Evolutionary conservation across 352 stramenopile genomes (phyloP), one percentile per base, ranked within the genome.

Genomic region (Phytophthora sp.): DNA sequence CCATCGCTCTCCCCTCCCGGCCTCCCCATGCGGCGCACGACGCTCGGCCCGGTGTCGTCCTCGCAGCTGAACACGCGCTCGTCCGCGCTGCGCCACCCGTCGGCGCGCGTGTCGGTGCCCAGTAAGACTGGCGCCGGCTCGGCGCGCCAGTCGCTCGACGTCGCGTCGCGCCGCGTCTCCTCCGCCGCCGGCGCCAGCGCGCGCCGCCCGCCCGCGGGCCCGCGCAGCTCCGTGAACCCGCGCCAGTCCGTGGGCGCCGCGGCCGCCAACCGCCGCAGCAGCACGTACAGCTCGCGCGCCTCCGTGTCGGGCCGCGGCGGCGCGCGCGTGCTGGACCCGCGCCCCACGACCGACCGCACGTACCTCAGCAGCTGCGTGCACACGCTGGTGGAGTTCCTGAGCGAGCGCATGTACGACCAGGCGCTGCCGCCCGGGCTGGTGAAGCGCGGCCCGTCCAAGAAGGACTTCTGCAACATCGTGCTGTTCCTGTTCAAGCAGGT

Each of bases 381-480:
- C 17, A 85, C 80, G 39, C 88, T 99, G 41, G 84, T 99, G 28
- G 84, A 95, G 54, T 99, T 97, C 66, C 86, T 99, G 23, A 77
- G 73, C 41, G 79, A 94, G 6, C 87, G 87, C 44, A 82, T 91
- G 35, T 99, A 98, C 76, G 89, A 98, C 69, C 80, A 98, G 60
- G 76, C 87, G 11, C 76, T 99, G 43, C 89, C 84, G 0, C 82
- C 82, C 5, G 97, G 98, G 57, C 86, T 96, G 37, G 86, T 96
- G 45, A 77, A 99, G 15, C 87, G 88, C 15, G 84, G 91, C 3
- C 97, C 97, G 4, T 98, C 95, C 13, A 97, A 96, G 34, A 98
- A 98, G 59, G 97, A 99, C 66, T 99, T 99, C 66, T 87, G 86
- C 59, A 95, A 98, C 65, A 98, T 99, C 55, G 85, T 99, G 50